Evolutionary conservation across 2,329 filamentous ascomycete genomes (phyloP).

Genomic region (Colletotrichum sp.): DNA sequence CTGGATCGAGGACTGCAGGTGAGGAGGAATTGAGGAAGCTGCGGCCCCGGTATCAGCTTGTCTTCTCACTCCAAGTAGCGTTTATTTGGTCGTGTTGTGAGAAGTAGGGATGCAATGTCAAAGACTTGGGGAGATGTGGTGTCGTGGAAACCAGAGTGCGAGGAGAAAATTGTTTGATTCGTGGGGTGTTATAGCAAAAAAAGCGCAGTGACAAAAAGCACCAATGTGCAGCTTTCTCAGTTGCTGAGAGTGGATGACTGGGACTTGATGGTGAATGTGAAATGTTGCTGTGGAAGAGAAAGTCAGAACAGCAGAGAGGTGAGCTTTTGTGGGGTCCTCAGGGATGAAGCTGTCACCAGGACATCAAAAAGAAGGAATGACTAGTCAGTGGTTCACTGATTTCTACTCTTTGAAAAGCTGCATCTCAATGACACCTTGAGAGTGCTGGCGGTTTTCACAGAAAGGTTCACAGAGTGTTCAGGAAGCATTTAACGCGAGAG

Average conservation of each 20-base stretch:
- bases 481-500: not conserved
- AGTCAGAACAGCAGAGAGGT: not conserved
- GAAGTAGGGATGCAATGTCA: not conserved
- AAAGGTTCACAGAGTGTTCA: not conserved
- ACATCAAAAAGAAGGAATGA: not conserved
- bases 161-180: too few species aligned
- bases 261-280: not conserved
- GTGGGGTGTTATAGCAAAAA: not conserved
- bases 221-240: not conserved
- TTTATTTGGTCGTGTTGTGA: not conserved
- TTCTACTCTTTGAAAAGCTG: not conserved
- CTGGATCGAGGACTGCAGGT: not conserved
- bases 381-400: accelerated
- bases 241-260: not conserved
- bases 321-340: not conserved
- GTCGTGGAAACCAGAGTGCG: too few species aligned
- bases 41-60: not conserved
- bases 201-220: not conserved
- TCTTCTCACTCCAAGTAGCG: not conserved
- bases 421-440: not conserved
- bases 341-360: not conserved
- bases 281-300: not conserved
- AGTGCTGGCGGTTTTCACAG: not conserved
- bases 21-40: not conserved
- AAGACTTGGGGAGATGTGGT: not conserved